phyloP scores from a whole-genome alignment of 2,329 filamentous ascomycete genomes.

The Aspergillus neotritici region DNA sequence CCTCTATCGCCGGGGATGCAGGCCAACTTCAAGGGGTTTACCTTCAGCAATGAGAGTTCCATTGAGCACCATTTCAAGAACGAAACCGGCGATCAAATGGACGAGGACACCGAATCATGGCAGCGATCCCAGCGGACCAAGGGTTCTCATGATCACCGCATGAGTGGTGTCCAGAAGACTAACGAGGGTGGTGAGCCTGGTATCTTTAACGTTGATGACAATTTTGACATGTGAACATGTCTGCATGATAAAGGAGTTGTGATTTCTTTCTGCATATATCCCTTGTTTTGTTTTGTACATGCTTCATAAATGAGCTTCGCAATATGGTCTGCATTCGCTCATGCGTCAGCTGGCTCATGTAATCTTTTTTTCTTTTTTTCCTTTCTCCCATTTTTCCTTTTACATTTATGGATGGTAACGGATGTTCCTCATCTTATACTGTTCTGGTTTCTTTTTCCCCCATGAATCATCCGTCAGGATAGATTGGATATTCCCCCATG shows the following conservation, averaged over 20 bases:
- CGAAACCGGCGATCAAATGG: slow-evolving; percentile 36
- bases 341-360: slow-evolving; percentile 1
- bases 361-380: too few relatives aligned
- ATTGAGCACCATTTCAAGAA: slow-evolving; percentile 59
- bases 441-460: too few relatives aligned
- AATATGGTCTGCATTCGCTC: slow-evolving; percentile 12
- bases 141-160: slow-evolving; percentile 35
- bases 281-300: slow-evolving; percentile 15
- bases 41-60: slow-evolving; percentile 95
- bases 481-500: too few relatives aligned
- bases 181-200: slow-evolving; percentile 34
- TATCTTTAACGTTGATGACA: slow-evolving; percentile 41
- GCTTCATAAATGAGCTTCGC: slow-evolving; percentile 23
- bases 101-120: slow-evolving; percentile 35
- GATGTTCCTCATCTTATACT: too few relatives aligned
- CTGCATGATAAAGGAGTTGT: slow-evolving; percentile 37
- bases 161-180: slow-evolving; percentile 41
- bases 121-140: slow-evolving; percentile 29
- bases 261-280: slow-evolving; percentile 26
- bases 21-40: slow-evolving; percentile 97
- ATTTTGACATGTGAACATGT: slow-evolving; percentile 43
- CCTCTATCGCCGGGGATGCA: slow-evolving; percentile 93
- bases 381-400: slow-evolving; percentile 2
- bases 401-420: neutral
- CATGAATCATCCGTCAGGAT: too few relatives aligned